These are phyloP conservation scores for Streptanthus diversifolius DNA, from an alignment of 345 rosid species.

Conservation along the genomic window DNA sequence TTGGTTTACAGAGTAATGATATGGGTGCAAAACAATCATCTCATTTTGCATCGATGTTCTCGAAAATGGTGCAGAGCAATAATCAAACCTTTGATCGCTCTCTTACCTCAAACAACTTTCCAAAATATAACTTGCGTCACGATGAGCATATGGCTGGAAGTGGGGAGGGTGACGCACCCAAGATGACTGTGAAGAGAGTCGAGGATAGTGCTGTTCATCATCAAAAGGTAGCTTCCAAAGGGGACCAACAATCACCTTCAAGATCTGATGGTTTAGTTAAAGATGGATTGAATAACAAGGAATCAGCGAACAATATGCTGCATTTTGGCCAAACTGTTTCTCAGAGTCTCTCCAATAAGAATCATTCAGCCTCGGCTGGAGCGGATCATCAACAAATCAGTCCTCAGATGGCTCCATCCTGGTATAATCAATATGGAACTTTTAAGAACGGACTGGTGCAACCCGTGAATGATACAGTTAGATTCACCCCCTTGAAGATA, in stretches of 20 bases:
- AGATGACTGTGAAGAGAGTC: constrained; percentile 49
- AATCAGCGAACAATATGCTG: constrained; percentile 29
- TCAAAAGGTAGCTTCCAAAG: constrained; percentile 42
- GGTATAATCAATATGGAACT: constrained; percentile 70
- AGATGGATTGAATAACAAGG: constrained; percentile 33
- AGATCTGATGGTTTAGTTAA: constrained; percentile 39
- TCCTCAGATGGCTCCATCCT: constrained; percentile 74
- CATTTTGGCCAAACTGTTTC: constrained; percentile 38
- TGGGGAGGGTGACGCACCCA: constrained; percentile 44
- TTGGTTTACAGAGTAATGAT: constrained; percentile 36
- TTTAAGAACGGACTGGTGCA: constrained; percentile 63
- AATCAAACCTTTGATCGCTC: constrained; percentile 60
- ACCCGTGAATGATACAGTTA: constrained; percentile 42
- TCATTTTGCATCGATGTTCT: constrained; percentile 27
- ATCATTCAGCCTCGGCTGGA: constrained; percentile 38
- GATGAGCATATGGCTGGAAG: constrained; percentile 54
- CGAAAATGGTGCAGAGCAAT: constrained; percentile 42
- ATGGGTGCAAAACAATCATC: constrained; percentile 39
- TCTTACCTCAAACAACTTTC: constrained; percentile 44
- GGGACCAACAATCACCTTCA: constrained; percentile 40
- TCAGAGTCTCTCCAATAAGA: constrained; percentile 37
- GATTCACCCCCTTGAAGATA: constrained; percentile 35
- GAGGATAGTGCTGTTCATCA: constrained; percentile 44
- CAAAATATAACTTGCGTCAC: constrained; percentile 43
- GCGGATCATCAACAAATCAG: constrained; percentile 55